phyloP scores from a whole-genome alignment of 805 yeast genomes.

The Lachancea meyersii region DNA sequence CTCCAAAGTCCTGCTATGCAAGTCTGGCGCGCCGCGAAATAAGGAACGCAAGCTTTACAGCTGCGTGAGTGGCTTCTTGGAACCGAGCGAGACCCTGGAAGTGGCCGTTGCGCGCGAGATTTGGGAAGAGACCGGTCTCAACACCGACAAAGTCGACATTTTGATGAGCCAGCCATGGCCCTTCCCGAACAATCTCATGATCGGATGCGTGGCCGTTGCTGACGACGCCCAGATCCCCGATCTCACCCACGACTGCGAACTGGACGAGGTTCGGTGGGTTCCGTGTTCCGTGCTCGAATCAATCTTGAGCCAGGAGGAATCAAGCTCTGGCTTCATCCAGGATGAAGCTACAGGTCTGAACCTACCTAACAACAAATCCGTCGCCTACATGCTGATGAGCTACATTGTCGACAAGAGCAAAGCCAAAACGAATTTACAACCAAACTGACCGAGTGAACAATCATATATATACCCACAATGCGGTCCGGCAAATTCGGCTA shows the following conservation, averaged over 20 bases:
- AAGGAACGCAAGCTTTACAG: slow-evolving; percentile 74
- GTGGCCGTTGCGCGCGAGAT: slow-evolving; percentile 82
- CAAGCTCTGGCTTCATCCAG: slow-evolving; percentile 7
- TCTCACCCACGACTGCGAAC: slow-evolving; percentile 78
- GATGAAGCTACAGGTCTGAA: slow-evolving; percentile 9
- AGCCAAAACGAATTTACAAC: neutral
- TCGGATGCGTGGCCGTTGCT: slow-evolving; percentile 83
- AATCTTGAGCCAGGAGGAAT: slow-evolving; percentile 6
- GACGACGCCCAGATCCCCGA: slow-evolving; percentile 58
- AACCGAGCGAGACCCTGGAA: slow-evolving; percentile 89
- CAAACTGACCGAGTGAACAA: no score
- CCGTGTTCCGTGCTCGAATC: slow-evolving; percentile 43
- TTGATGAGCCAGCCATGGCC: slow-evolving; percentile 95
- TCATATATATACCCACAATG: neutral
- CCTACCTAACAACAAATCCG: slow-evolving; percentile 25
- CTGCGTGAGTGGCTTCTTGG: slow-evolving; percentile 93
- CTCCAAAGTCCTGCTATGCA: slow-evolving; percentile 9
- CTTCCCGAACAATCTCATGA: slow-evolving; percentile 87
- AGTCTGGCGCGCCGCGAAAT: slow-evolving; percentile 54
- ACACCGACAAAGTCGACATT: slow-evolving; percentile 47
- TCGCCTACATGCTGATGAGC: slow-evolving; percentile 25
- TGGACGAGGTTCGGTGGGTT: slow-evolving; percentile 84
- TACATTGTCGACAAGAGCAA: slow-evolving; percentile 15
- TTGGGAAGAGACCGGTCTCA: slow-evolving; percentile 93
- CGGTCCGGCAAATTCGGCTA: neutral